Conservation (phyloP, 2,329 filamentous ascomycete species). For the Fusarium foetens region DNA sequence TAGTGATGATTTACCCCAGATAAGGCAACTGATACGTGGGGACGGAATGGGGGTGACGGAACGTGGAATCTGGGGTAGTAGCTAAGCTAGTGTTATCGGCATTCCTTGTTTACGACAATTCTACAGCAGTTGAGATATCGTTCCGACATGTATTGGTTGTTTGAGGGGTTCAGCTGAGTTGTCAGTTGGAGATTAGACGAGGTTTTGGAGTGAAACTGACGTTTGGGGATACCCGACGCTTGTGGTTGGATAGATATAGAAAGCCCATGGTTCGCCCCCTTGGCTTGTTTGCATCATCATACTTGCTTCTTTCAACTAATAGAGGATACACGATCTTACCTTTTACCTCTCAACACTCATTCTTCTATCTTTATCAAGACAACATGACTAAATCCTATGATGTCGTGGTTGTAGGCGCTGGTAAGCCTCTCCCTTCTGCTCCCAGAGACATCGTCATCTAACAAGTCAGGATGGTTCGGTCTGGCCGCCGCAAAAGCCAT, state of each 20-base stretch:
- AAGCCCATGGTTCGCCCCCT: slow-evolving; percentile 2
- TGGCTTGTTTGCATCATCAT: neutral
- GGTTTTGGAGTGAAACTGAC: neutral
- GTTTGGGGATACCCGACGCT: neutral
- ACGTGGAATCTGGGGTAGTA: slow-evolving; percentile 24
- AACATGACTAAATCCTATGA: slow-evolving; percentile 34
- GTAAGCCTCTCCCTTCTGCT: slow-evolving; percentile 2
- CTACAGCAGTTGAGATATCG: neutral
- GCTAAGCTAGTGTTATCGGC: slow-evolving; percentile 7
- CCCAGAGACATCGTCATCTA: neutral
- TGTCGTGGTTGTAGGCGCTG: slow-evolving; percentile 40
- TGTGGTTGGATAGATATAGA: slow-evolving; percentile 13
- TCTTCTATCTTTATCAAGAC: no score
- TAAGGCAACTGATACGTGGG: neutral
- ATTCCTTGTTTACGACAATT: neutral
- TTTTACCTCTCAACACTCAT: neutral
- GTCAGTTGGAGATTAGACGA: neutral
- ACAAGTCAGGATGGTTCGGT: slow-evolving; percentile 58
- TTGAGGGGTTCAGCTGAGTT: neutral
- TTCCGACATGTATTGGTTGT: neutral
- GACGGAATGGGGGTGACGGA: slow-evolving; percentile 15
- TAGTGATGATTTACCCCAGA: neutral
- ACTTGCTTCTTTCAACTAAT: neutral
- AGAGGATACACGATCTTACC: neutral
- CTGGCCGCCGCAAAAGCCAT: slow-evolving; percentile 64